Evolutionary conservation across 225 moss, liverwort and hornwort species (phyloP), one percentile per base, ranked within the genome.

Genomic region (Polytrichum commune): DNA sequence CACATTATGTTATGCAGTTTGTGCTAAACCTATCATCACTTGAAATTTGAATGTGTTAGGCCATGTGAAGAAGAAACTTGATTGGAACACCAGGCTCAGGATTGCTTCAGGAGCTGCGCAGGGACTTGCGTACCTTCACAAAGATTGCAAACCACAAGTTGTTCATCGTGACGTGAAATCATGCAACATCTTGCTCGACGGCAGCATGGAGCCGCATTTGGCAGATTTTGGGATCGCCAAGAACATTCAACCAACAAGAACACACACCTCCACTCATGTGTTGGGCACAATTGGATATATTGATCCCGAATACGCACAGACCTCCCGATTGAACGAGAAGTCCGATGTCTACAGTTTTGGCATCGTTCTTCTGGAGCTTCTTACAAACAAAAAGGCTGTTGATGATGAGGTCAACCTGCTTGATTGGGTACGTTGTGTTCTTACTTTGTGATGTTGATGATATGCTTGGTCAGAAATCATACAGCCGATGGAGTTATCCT

Each of bases 291-390:
- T 96, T 46, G 96, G 96, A 19, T 96, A 96, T 79, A 96, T 96
- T 32, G 96, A 96, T 23, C 96, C 96, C 2, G 96, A 96, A 76
- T 96, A 96, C 18, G 96, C 96, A 24, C 90, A 93, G 73, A 96
- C 96, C 13, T 96, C 96, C 7, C 83, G 86, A 69, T 82, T 93
- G 71, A 96, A 89, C 13, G 93, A 90, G 60, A 96, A 96, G 76
- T 96, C 96, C 8, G 96, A 96, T 66, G 93, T 96, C 18, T 96
- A 93, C 86, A 93, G 93, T 74, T 96, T 91, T 29, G 96, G 96
- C 62, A 93, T 96, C 19, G 90, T 96, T 10, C 91, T 96, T 18
- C 68, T 96, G 80, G 96, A 96, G 86, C 87, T 96, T 53, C 90
- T 96, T 9, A 89, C 96, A 6, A 93, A 90, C 75, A 85, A 90